These are phyloP conservation scores for Phanerochaete carnosa DNA, from an alignment of 768 basidiomycete genomes.

Conservation along the genomic window DNA sequence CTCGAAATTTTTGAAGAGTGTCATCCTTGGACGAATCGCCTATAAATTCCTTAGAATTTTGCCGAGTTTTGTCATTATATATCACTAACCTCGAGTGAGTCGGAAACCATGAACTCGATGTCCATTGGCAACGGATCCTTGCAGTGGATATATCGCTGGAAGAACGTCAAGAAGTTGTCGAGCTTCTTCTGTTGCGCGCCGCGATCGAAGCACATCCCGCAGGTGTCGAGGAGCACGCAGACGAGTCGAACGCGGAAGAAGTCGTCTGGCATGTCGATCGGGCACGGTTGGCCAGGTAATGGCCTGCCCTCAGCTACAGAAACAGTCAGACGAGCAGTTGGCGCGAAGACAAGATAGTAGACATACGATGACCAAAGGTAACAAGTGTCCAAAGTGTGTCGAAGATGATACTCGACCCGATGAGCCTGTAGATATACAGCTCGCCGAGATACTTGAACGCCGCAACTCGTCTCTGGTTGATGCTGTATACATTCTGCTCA, in stretches of 20 bases:
- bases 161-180: slow-evolving; percentile 89
- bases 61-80: background rate
- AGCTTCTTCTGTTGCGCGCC: slow-evolving; percentile 91
- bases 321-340: slow-evolving; percentile 6
- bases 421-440: slow-evolving; percentile 91
- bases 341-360: background rate
- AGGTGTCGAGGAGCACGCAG: slow-evolving; percentile 90
- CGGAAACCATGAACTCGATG: slow-evolving; percentile 93
- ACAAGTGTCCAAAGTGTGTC: slow-evolving; percentile 93
- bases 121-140: slow-evolving; percentile 95
- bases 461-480: slow-evolving; percentile 90
- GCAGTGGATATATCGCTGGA: slow-evolving; percentile 92
- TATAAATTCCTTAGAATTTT: slow-evolving; percentile 26
- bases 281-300: slow-evolving; percentile 66
- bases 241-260: slow-evolving; percentile 92
- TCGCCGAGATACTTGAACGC: slow-evolving; percentile 95
- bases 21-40: slow-evolving; percentile 85
- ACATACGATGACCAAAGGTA: slow-evolving; percentile 94
- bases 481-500: slow-evolving; percentile 93
- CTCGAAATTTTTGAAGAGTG: slow-evolving; percentile 68
- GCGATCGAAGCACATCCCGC: slow-evolving; percentile 96
- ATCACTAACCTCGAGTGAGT: slow-evolving; percentile 77
- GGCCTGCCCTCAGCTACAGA: slow-evolving; percentile 83
- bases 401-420: slow-evolving; percentile 87
- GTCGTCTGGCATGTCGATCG: slow-evolving; percentile 91